Evolutionary conservation across 2,329 filamentous ascomycete genomes (phyloP), one percentile per base, ranked within the genome.

Genomic region (Diaporthe ampelina): DNA sequence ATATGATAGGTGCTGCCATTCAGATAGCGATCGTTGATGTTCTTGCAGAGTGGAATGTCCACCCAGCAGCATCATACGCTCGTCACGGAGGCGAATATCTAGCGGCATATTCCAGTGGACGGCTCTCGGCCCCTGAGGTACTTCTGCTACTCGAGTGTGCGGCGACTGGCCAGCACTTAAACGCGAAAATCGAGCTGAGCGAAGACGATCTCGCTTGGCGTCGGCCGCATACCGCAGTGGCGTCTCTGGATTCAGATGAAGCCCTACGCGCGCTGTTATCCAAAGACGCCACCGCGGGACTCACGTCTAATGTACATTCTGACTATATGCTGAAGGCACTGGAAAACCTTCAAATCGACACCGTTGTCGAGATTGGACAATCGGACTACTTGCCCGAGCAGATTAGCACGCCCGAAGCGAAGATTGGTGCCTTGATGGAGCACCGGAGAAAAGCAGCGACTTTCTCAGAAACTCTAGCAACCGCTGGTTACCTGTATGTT

Each of bases 261-360:
- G 52, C 17, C 3, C 52, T 56, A 4, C 15, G 15, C 21, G 21
- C 9, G 4, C n/a, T 21, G 3, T 21, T 56, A 26, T 32, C 26
- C 9, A 26, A 32, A 1, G 2, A 1, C 17, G 6, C 52, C 9
- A 56, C 52, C 1, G 15, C 15, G 1, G 7, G 17, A 2, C 0
- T 17, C 9, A 21, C 19, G 40, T 11, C 1, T 9, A 56, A 10
- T 32, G 52, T 7, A 32, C 1, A 56, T 26, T 17, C 29, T 3
- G 29, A 7, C 3, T 32, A 5, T 7, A 32, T 32, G 3, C 29
- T 11, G 8, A 11, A 32, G 26, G 3, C 5, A 6, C 19, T 21
- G 15, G 26, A 32, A 21, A 21, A 21, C 5, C 10, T 56, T 9
- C 9, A 56, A 21, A 15, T 56, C 8, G 17, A 57, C 29, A 9